phyloP scores from a whole-genome alignment of 2,329 filamentous ascomycete species.

The Fusarium foetens region DNA sequence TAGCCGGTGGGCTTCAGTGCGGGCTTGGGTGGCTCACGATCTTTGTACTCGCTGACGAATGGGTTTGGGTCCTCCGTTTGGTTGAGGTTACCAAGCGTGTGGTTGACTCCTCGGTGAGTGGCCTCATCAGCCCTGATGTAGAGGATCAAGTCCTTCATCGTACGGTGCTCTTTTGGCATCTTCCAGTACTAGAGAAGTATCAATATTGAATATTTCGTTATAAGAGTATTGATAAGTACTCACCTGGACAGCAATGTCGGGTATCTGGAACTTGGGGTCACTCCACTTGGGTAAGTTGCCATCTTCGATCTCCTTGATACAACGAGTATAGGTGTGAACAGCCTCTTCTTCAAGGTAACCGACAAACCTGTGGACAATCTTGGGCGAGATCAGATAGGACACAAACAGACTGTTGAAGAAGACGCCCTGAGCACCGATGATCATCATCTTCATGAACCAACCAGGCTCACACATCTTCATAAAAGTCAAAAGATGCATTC shows the following conservation, averaged over 20 bases:
- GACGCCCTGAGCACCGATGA: conserved; percentile 91
- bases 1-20: conserved; percentile 76
- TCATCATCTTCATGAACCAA: conserved; percentile 91
- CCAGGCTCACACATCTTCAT: conserved; percentile 83
- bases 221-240: conserved; percentile 18
- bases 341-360: conserved; percentile 98
- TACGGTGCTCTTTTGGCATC: conserved; percentile 84
- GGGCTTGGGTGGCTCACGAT: conserved; percentile 72
- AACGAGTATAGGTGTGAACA: conserved; percentile 92
- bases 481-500: conserved; percentile 93
- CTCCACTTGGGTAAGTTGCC: conserved; percentile 88
- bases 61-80: conserved; percentile 91
- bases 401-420: conserved; percentile 97
- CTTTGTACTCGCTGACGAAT: conserved; percentile 85
- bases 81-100: conserved; percentile 89
- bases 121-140: conserved; percentile 93
- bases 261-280: conserved; percentile 74
- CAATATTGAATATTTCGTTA: conserved; percentile 6
- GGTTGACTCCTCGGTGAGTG: conserved; percentile 93
- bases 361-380: conserved; percentile 93
- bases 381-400: conserved; percentile 85
- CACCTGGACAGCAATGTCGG: conserved; percentile 82
- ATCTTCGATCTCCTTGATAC: conserved; percentile 85
- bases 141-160: conserved; percentile 86
- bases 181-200: conserved; percentile 76